phyloP scores from a whole-genome alignment of 768 basidiomycete genomes.

The Coprinopsis sp. region DNA sequence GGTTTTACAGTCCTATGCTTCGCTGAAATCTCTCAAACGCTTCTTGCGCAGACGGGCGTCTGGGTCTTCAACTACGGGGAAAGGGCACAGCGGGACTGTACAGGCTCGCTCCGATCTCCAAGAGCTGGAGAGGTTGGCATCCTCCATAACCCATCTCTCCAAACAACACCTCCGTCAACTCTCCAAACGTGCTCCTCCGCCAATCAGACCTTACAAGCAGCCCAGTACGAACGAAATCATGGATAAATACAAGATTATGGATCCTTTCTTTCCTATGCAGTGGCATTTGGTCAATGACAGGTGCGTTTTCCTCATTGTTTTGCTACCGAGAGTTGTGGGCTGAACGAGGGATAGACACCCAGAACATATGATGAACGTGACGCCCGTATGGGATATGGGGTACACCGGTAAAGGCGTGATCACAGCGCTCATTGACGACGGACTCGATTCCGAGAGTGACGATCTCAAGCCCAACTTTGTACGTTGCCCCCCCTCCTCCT shows the following conservation, averaged over 20 bases:
- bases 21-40: too few relatives aligned
- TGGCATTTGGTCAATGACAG: slow-evolving; percentile 88
- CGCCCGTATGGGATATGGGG: slow-evolving; percentile 84
- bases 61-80: too few relatives aligned
- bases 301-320: too few relatives aligned
- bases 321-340: too few relatives aligned
- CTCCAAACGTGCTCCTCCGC: slow-evolving; percentile 68
- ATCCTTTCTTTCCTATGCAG: slow-evolving; percentile 79
- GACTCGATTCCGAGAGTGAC: slow-evolving; percentile 79
- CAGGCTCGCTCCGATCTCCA: too few relatives aligned
- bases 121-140: slow-evolving; percentile 38
- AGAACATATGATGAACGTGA: slow-evolving; percentile 85
- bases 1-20: slow-evolving; percentile 49
- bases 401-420: slow-evolving; percentile 83
- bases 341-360: slow-evolving; percentile 48
- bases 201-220: slow-evolving; percentile 38
- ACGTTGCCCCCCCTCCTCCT: slow-evolving; percentile 26
- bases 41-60: too few relatives aligned
- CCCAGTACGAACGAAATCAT: slow-evolving; percentile 41
- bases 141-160: slow-evolving; percentile 53
- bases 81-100: too few relatives aligned
- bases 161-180: slow-evolving; percentile 63
- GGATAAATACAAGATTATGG: slow-evolving; percentile 57
- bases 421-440: slow-evolving; percentile 89
- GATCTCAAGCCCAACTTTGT: slow-evolving; percentile 93